Base-by-base conservation (phyloP, 345 rosid species). In the Melaleuca alternifolia region DNA sequence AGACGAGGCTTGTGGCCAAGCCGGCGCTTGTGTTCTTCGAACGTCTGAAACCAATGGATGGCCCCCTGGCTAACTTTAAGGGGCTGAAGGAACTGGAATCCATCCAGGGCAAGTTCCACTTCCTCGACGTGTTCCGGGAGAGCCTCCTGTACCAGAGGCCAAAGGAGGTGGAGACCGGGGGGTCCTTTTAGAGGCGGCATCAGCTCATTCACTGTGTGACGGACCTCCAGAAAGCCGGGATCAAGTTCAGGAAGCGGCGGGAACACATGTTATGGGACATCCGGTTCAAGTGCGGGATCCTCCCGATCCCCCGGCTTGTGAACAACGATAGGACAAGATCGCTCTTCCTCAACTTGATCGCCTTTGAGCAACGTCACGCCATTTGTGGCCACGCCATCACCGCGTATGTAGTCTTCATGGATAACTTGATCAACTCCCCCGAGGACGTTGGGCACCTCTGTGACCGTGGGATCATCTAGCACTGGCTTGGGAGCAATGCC, bases 221-320 rank as follows among this genome's bases (percentile, higher is more conserved):
- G 24, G 96, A 93, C 85, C 93, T 96, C n/a, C 92, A 85, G 75
- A 98, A 92, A 21, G 93, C 98, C 5, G 98, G 98, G 20, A 92
- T 95, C 57, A 94, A 94, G 87, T 93, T 94, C 92, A 90, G 89
- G 92, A 93, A 90, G 85, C 89, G 94, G 85, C 94, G 90, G 90
- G 95, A 98, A 3, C 94, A 93, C 87, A 91, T 98, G 65, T 96
- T 96, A 88, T 96, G 98, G 99, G 97, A 95, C 89, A 90, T 96
- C 10, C 90, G 89, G 87, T 96, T 96, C 92, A 88, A 93, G 86
- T 90, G 93, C 77, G 99, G 99, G 50, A 90, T 91, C 51, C 93
- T 96, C 23, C 85, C 85, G 50, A 92, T 96, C 76, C 98, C 98
- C 12, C 89, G 98, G 61, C 92, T 96, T 59, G 91, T 95, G 86